These are phyloP conservation scores for Pyricularia pennisetigena DNA, from an alignment of 2,329 filamentous ascomycete genomes.

Conservation along the genomic window DNA sequence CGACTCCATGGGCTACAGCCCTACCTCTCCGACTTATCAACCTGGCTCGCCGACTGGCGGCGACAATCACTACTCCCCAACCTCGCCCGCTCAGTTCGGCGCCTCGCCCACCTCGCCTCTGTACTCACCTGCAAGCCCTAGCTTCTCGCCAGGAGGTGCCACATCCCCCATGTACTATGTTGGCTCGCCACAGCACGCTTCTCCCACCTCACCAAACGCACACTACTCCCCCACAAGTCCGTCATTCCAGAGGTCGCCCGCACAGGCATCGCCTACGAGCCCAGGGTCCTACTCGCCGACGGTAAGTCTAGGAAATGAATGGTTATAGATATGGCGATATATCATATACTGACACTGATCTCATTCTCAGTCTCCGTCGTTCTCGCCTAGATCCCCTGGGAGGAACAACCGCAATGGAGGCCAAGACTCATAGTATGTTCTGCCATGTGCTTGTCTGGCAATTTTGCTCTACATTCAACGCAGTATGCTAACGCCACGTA, in stretches of 20 bases:
- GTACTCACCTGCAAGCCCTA: slow-evolving; percentile 62
- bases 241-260: slow-evolving; percentile 43
- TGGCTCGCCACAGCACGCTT: slow-evolving; percentile 63
- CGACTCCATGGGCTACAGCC: slow-evolving; percentile 52
- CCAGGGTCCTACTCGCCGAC: slow-evolving; percentile 60
- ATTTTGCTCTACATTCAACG: not conserved
- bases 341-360: not conserved
- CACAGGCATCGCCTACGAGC: slow-evolving; percentile 54
- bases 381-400: slow-evolving; percentile 33
- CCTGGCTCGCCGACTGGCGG: slow-evolving; percentile 43
- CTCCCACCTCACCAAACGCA: slow-evolving; percentile 56
- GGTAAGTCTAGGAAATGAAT: slow-evolving; percentile 19
- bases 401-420: slow-evolving; percentile 22
- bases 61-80: slow-evolving; percentile 53
- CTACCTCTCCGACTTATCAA: slow-evolving; percentile 56
- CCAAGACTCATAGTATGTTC: slow-evolving; percentile 30
- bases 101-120: slow-evolving; percentile 66
- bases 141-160: slow-evolving; percentile 59
- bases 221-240: slow-evolving; percentile 56
- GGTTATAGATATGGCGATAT: not conserved
- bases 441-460: not conserved
- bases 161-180: slow-evolving; percentile 56
- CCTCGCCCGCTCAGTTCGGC: slow-evolving; percentile 58
- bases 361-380: slow-evolving; percentile 29
- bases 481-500: not conserved